Percentiles rank a stretch among this genome's conserved stretches.
phyloP scores from a whole-genome alignment of 2,329 filamentous ascomycete species.

The Botryotinia convoluta region DNA sequence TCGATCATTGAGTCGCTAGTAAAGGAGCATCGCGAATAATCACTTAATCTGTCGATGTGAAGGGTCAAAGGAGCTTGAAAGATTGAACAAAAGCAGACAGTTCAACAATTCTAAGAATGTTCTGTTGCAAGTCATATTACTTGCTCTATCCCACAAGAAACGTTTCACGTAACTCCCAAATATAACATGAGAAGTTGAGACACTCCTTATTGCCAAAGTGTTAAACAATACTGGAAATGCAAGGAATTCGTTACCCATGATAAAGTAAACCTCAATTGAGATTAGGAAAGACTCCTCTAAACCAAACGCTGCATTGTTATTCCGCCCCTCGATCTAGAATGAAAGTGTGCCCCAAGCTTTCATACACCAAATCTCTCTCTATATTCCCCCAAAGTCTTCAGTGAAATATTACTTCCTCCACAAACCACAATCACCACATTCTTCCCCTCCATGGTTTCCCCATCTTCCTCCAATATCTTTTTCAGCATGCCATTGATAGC shows the following conservation, averaged over 20 bases:
- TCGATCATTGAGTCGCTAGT: background rate
- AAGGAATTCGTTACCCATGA: background rate
- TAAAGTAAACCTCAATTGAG: background rate
- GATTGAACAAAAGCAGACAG: too few relatives aligned
- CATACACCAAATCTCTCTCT: conserved; percentile 16
- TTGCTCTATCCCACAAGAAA: background rate
- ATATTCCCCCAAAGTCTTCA: conserved; percentile 55
- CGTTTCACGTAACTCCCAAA: background rate
- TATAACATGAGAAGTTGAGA: background rate
- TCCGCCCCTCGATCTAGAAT: too few relatives aligned
- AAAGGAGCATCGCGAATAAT: background rate
- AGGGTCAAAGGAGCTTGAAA: background rate
- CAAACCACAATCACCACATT: conserved; percentile 85
- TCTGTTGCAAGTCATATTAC: background rate
- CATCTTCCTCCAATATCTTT: conserved; percentile 66
- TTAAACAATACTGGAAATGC: background rate
- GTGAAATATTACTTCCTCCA: conserved; percentile 67
- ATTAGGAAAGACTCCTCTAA: background rate
- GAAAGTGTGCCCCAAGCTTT: too few relatives aligned
- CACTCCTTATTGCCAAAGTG: background rate
- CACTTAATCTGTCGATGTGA: background rate
- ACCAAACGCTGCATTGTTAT: background rate
- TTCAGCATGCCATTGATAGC: conserved; percentile 61
- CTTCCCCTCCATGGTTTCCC: conserved; percentile 71
- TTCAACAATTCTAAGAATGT: background rate